These are phyloP conservation scores for Cordyceps cicadae DNA, from an alignment of 2,329 filamentous ascomycete genomes.

Conservation along the genomic window DNA sequence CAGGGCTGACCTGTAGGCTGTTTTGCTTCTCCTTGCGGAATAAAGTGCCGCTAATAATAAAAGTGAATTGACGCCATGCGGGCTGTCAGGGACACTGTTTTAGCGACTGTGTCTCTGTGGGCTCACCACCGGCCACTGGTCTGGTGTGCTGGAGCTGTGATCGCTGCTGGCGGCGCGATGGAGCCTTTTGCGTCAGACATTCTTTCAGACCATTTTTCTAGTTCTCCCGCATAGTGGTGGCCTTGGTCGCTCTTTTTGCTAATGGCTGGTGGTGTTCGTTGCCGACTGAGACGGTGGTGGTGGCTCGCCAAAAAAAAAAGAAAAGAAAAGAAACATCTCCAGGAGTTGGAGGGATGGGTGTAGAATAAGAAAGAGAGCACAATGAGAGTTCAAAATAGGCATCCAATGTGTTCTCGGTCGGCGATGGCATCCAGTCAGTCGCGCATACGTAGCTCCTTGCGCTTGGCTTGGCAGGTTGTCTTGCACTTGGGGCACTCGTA, in stretches of 20 bases:
- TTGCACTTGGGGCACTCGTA: constrained; percentile 42
- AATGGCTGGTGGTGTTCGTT: background rate
- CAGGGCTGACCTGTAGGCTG: constrained; percentile 7
- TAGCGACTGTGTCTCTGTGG: background rate
- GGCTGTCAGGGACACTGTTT: too few species aligned
- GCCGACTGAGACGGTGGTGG: constrained; percentile 7
- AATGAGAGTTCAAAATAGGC: background rate
- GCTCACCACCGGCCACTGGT: background rate
- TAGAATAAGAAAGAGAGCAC: background rate
- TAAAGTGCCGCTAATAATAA: background rate
- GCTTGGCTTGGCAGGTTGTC: constrained; percentile 35
- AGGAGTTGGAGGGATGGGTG: background rate
- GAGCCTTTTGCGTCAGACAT: background rate
- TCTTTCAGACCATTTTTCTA: background rate
- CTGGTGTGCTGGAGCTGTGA: background rate
- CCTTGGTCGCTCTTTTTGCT: too few species aligned
- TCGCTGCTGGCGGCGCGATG: background rate
- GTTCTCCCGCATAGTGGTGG: too few species aligned
- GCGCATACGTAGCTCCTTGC: constrained; percentile 28
- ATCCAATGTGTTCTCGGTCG: background rate
- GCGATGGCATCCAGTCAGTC: constrained; percentile 12
- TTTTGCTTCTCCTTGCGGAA: background rate
- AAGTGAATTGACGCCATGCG: too few species aligned
- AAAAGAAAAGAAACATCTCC: background rate
- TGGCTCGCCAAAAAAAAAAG: background rate